Base-by-base conservation (phyloP, 2,329 filamentous ascomycete species). In the Apiospora kogelbergensis region DNA sequence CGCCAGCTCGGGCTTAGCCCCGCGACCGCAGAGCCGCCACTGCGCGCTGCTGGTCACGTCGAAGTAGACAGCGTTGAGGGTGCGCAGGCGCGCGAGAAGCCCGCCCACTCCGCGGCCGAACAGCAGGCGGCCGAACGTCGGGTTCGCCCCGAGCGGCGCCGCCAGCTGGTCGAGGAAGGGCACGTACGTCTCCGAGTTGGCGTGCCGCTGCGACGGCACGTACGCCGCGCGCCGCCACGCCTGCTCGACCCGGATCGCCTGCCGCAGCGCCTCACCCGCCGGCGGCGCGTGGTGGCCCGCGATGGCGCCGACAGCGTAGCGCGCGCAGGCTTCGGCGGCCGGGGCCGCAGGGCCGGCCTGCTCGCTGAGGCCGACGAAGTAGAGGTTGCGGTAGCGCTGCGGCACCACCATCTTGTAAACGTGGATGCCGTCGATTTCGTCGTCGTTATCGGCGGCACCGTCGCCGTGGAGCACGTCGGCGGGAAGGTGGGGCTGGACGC, bases 1-100 rank as follows among this genome's bases (percentile, higher is more conserved):
- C 0, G 78, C 80, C 65, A 81, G 70, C 42, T 74, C 73, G 17
- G 73, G 66, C 6, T 71, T 74, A 0, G 79, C 77, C 11, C 78
- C 78, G 2, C 81, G 71, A 9, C 80, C 80, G 65, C 76, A 76
- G 13, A 81, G 68, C 42, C 80, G 72, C 74, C 79, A 82, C 71
- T 80, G 77, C 24, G 79, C 79, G 10, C 74, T 76, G 20, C 74
- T 76, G n/a, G 76, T 76, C 3, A 80, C 72, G 40, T 78, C 77
- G 66, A 80, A 80, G 72, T 80, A 81, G 41, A 81, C 78, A 2
- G 77, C 75, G 13, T 71, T 73, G 24, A 81, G 70, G 3, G 80
- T 71, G 22, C 70, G 71, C 24, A 78, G 66, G 0, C 77, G 74
- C n/a, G 67, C 68, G 48, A 73, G 66, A 6, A 77, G 78, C n/a